Base-by-base conservation (phyloP, 257 asterid species). In the Primulina tabacum region DNA sequence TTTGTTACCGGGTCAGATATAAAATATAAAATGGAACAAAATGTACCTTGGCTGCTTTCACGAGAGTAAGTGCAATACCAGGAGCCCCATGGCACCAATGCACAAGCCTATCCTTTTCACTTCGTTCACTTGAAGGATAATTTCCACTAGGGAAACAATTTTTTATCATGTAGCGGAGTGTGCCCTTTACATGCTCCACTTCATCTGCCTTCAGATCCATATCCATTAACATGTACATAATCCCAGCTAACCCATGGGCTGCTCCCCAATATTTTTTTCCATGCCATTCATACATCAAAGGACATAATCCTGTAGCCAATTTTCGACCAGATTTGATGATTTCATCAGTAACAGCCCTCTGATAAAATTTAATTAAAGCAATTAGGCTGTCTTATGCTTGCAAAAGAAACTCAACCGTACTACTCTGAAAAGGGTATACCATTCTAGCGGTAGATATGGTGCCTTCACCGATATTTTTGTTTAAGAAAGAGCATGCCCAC, bases 61-160 rank as follows among this genome's bases (percentile, higher is more conserved):
- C 86, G 20, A 89, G 90, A 52, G 97, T 84, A 65, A 89, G 88
- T 28, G 90, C 90, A 68, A 87, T 76, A 24, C 97, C 96, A 20
- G 95, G 85, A 68, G 96, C 90, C 43, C 97, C 97, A 76, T 87
- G 97, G 71, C 97, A 91, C 96, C 95, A 91, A 75, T 91, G 97
- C 21, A 91, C 95, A 32, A 86, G 92, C 68, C 87, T 71, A 71
- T 89, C 97, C 1, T 74, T 75, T 76, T 86, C 85, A 67, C 84
- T 87, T 58, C 90, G 93, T 79, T 89, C 90, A 53, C 96, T 89
- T 4, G 96, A 87, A 28, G 87, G 95, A 80, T 87, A 89, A 70
- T 91, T 91, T 61, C 96, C 96, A 72, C 92, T 84, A 0, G 86
- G 83, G 40, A 91, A 87, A n/a, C 90, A 84, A 64, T 87, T 84